Evolutionary conservation across 2,329 filamentous ascomycete genomes (phyloP), one percentile per base, ranked within the genome.

Genomic region (Chrysosporium keratinophilum): DNA sequence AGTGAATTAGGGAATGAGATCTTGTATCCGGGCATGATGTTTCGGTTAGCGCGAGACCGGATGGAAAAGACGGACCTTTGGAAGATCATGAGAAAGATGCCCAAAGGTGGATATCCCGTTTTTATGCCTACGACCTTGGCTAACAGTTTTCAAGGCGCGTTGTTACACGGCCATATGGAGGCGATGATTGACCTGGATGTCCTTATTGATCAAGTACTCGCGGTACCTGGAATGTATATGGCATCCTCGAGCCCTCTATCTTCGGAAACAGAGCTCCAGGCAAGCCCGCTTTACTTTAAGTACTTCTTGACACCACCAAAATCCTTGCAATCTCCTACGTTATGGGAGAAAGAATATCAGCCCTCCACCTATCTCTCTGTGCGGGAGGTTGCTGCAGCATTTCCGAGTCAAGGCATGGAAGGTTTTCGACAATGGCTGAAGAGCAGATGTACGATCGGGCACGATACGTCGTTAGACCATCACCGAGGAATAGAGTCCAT

Each of bases 1-100:
- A 31, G 11, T 14, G 76, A 76, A 43, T 73, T 88, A 2, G 82
- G 84, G 2, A 78, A 79, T 58, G 78, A 81, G 57, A 80, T 81
- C 60, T 74, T 91, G 50, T 88, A 85, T 65, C 88, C 88, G 0
- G 89, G 90, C 10, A 94, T 95, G 84, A 93, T 95, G 86, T 95
- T 95, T 70, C 83, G 81, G 35, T 76, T 91, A 39, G 88, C 88
- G 61, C 91, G 88, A 68, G 80, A 83, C 19, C 80, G 82, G 37
- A 93, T 95, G 82, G 88, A 95, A 69, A 76, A 77, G 61, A 95
- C 88, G 14, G 83, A 83, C 64, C 76, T 96, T 23, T 97, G 88
- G 88, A 78, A 82, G 60, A 93, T 96, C 61, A 79, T 96, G n/a
- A 80, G 83, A 55, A 79, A 75, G 59, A 88, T 97, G 87, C 91